Conservation (phyloP, 371 early-diverging fungal genomes). For the Saksenaea oblongispora region DNA sequence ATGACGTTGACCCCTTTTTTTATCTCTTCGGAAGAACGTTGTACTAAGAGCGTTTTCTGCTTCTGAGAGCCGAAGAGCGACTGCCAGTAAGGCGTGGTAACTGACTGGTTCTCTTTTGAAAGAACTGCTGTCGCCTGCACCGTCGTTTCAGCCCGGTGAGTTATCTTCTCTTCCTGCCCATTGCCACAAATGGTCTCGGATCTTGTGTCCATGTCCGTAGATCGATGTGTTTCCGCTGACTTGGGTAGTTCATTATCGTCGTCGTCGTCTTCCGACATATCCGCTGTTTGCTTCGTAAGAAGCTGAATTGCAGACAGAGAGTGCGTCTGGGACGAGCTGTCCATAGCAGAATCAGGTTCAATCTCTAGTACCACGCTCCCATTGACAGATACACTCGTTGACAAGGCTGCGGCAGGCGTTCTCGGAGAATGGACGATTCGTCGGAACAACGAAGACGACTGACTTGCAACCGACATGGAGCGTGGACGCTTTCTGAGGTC, state of each 20-base stretch:
- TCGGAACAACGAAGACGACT: conserved; percentile 10
- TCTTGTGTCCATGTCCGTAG: background rate
- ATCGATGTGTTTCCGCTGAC: background rate
- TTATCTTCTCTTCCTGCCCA: background rate
- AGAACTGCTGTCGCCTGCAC: background rate
- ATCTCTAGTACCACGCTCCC: background rate
- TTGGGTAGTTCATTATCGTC: background rate
- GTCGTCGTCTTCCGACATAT: background rate
- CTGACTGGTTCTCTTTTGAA: background rate
- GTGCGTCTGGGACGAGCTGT: background rate
- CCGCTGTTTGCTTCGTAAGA: background rate
- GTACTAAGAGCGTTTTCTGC: background rate
- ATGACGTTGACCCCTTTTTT: background rate
- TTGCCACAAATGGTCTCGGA: background rate
- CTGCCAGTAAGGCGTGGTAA: conserved; percentile 11
- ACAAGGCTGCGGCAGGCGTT: background rate
- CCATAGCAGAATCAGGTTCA: background rate
- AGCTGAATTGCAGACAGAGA: background rate
- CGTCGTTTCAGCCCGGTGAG: background rate
- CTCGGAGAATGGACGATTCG: conserved; percentile 1
- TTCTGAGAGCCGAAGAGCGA: conserved; percentile 12
- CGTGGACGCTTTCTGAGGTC: conserved; percentile 10
- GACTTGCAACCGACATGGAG: conserved; percentile 12
- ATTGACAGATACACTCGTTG: background rate
- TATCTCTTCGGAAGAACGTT: background rate